phyloP scores from a whole-genome alignment of 164 flowering plant genomes.

The Buxus sempervirens region DNA sequence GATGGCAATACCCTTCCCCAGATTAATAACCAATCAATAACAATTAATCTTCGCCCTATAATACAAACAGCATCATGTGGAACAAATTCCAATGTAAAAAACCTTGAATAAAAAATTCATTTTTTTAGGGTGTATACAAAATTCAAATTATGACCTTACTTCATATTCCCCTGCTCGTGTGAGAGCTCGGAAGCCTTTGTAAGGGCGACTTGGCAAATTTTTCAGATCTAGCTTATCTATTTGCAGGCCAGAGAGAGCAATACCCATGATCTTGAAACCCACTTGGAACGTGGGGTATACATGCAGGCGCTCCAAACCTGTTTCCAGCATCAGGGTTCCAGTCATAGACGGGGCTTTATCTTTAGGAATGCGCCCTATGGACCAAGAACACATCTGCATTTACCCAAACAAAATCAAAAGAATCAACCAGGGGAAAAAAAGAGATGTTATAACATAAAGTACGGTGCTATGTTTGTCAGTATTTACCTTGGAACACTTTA shows the following conservation, averaged over 20 bases:
- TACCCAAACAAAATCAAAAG: conserved; percentile 4
- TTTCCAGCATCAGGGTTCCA: conserved; percentile 65
- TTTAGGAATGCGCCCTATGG: conserved; percentile 84
- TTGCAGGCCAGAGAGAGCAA: conserved; percentile 86
- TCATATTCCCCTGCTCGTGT: conserved; percentile 80
- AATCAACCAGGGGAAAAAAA: conserved; percentile 2
- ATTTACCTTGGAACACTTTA: too few species aligned
- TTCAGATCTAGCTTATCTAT: conserved; percentile 71
- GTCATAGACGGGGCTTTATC: conserved; percentile 87
- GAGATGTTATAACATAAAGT: neutral
- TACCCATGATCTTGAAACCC: conserved; percentile 82
- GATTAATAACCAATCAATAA: too few species aligned
- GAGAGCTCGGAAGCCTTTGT: conserved; percentile 89
- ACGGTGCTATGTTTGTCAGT: too few species aligned
- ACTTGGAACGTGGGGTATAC: conserved; percentile 80
- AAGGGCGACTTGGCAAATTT: conserved; percentile 55
- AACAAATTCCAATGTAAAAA: neutral
- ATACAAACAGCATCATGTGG: too few species aligned
- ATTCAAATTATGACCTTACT: conserved; percentile 55
- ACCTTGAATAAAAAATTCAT: neutral
- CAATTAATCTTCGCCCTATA: too few species aligned
- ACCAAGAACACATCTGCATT: conserved; percentile 81
- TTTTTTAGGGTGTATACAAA: too few species aligned
- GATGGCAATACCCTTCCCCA: too few species aligned
- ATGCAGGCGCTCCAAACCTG: conserved; percentile 67